Percentiles rank a stretch among this genome's conserved stretches.
Evolutionary conservation across 148 eudicot genomes (phyloP).

Genomic region (Beta vulgaris): DNA sequence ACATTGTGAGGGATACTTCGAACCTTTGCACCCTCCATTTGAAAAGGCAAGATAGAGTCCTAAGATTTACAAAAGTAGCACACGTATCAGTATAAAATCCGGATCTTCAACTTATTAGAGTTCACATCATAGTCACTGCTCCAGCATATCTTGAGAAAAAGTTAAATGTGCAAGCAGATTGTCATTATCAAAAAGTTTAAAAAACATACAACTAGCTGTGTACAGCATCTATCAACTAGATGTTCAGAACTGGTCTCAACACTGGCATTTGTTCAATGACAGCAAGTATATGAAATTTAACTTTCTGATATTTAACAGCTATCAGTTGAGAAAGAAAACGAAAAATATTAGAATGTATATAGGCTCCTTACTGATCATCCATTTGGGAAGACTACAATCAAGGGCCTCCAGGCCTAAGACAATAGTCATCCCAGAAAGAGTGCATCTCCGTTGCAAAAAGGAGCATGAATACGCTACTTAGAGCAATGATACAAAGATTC

Average conservation of each 20-base stretch:
- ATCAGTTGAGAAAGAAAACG: background rate
- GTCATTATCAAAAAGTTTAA: background rate
- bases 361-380: background rate
- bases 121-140: background rate
- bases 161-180: background rate
- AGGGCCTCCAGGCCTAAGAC: background rate
- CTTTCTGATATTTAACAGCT: background rate
- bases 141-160: background rate
- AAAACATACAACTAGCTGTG: background rate
- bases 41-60: constrained; percentile 60
- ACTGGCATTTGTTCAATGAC: background rate
- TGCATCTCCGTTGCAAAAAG: background rate
- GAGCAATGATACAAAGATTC: background rate
- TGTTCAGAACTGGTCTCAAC: background rate
- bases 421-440: background rate
- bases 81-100: background rate
- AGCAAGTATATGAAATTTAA: background rate
- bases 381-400: background rate
- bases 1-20: constrained; percentile 77
- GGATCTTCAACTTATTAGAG: background rate
- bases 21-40: constrained; percentile 70
- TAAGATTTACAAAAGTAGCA: constrained; percentile 21
- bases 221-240: background rate
- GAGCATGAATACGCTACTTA: background rate
- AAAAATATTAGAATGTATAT: background rate